Percentiles rank a stretch among this genome's conserved stretches.
Conservation (phyloP, 345 rosid genomes). For the Linum usitatissimum region DNA sequence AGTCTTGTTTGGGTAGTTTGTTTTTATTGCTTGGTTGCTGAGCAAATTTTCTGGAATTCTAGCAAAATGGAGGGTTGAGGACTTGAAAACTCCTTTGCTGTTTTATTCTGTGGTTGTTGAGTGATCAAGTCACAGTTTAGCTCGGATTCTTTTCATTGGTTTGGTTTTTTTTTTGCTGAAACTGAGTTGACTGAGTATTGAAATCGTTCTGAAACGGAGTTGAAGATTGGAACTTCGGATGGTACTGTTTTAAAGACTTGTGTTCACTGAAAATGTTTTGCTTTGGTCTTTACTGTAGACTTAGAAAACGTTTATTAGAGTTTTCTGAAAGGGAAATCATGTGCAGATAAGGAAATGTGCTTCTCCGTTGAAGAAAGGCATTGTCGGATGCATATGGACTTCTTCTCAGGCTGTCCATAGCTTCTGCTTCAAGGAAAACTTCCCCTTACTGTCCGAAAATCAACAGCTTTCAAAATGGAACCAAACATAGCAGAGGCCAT, state of each 20-base stretch:
- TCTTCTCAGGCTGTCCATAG: constrained; percentile 24
- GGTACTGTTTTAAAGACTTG: neutral
- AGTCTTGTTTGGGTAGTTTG: constrained; percentile 11
- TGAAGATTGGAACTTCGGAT: constrained; percentile 7
- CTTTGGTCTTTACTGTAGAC: constrained; percentile 8
- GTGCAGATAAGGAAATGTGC: constrained; percentile 43
- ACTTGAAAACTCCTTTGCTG: neutral
- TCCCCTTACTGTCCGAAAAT: constrained; percentile 14
- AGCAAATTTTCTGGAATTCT: constrained; percentile 2
- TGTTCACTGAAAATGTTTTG: neutral
- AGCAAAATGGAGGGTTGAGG: neutral
- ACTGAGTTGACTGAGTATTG: constrained; percentile 2
- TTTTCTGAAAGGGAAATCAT: constrained; percentile 6
- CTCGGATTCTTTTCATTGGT: neutral
- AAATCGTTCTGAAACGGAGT: neutral
- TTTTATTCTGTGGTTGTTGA: neutral
- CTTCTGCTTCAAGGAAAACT: constrained; percentile 19
- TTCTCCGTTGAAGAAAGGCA: constrained; percentile 15
- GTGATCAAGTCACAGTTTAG: neutral
- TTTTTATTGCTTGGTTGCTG: constrained; percentile 14
- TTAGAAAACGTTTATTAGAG: constrained; percentile 3
- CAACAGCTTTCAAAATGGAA: constrained; percentile 39
- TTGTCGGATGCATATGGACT: constrained; percentile 13
- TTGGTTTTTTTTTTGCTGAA: neutral
- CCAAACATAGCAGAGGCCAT: constrained; percentile 68